phyloP scores from a whole-genome alignment of 148 eudicot species.

The Camellia sinensis region DNA sequence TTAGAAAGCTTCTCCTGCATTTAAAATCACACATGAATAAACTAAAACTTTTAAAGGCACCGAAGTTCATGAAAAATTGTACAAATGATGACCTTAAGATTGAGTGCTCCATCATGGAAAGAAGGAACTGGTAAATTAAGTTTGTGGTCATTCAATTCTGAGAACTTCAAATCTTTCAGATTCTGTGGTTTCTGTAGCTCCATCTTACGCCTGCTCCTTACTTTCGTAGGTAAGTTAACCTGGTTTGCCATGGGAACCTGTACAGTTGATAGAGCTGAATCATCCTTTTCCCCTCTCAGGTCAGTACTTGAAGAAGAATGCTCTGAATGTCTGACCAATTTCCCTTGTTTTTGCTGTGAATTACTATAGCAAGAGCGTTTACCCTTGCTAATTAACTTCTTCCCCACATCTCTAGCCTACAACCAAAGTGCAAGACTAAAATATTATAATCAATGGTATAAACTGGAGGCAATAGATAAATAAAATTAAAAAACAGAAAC shows the following conservation, averaged over 20 bases:
- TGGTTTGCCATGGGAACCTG: constrained; percentile 46
- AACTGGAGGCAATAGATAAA: not conserved
- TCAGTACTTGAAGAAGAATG: constrained; percentile 69
- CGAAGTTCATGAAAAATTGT: not conserved
- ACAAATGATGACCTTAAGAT: constrained; percentile 42
- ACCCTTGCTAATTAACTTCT: constrained; percentile 43
- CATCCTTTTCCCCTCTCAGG: constrained; percentile 66
- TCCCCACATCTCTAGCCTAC: constrained; percentile 52
- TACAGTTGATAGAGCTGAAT: constrained; percentile 54
- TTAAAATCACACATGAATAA: not conserved
- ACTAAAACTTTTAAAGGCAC: not conserved
- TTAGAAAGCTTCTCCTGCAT: constrained; percentile 61
- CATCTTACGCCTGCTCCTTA: constrained; percentile 73
- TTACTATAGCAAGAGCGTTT: constrained; percentile 49
- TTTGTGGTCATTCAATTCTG: constrained; percentile 34
- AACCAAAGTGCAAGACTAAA: constrained; percentile 9
- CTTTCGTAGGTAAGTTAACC: constrained; percentile 48
- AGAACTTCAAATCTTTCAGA: constrained; percentile 35
- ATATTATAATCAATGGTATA: constrained; percentile 2
- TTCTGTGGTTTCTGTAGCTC: constrained; percentile 40
- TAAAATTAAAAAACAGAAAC: not conserved
- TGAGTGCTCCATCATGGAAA: constrained; percentile 30
- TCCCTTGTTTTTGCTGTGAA: constrained; percentile 49
- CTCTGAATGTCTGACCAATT: constrained; percentile 49
- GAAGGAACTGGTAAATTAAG: constrained; percentile 34